These are phyloP conservation scores for Boletus rubescentipes DNA, from an alignment of 768 basidiomycete genomes.

Conservation along the genomic window DNA sequence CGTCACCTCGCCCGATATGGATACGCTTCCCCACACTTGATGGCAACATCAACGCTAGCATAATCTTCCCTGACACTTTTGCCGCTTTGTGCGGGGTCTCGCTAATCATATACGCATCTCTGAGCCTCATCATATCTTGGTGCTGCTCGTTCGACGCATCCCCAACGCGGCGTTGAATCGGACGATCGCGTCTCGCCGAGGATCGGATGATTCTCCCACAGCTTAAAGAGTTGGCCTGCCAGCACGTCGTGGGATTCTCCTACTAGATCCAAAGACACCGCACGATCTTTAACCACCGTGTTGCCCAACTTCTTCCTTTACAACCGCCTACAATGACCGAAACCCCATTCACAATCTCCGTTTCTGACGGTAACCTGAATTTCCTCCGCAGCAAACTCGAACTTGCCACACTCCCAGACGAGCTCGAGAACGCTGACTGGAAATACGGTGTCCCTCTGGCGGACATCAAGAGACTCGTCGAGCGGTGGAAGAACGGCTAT, in stretches of 20 bases:
- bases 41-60: no score
- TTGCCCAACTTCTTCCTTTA: no score
- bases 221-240: no score
- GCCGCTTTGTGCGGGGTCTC: conserved; percentile 1
- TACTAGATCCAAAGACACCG: background rate
- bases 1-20: conserved; percentile 9
- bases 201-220: background rate
- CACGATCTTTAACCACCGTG: no score
- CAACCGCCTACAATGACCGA: conserved; percentile 29
- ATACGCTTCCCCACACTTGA: background rate
- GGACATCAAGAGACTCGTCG: conserved; percentile 47
- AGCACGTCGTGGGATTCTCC: conserved; percentile 2
- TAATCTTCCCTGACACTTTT: no score
- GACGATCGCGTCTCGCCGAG: background rate
- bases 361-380: conserved; percentile 43
- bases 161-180: no score
- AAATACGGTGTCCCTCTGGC: conserved; percentile 52
- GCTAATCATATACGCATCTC: background rate
- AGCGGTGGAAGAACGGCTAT: conserved; percentile 51
- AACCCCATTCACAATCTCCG: conserved; percentile 45
- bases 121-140: no score
- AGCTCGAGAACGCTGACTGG: conserved; percentile 50
- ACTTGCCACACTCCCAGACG: conserved; percentile 53
- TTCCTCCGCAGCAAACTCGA: conserved; percentile 47
- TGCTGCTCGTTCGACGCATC: no score